Percentiles rank a stretch among this genome's conserved stretches.
Evolutionary conservation across 2,329 filamentous ascomycete genomes (phyloP).

Genomic region (Fusarium sp.): DNA sequence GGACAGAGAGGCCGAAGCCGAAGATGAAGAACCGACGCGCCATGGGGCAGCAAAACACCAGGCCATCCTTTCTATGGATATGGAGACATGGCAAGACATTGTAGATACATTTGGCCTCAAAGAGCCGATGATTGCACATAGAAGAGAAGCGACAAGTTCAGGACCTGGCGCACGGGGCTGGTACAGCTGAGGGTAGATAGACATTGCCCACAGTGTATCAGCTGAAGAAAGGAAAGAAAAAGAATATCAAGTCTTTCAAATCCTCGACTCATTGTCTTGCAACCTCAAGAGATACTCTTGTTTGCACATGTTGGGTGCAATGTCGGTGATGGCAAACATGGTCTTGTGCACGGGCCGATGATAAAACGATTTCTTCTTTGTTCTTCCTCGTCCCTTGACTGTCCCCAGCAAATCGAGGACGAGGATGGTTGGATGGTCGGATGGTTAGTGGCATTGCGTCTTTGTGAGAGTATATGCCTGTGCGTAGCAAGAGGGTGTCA

Average conservation of each 20-base stretch:
- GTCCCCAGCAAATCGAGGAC: background rate
- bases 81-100: conserved; percentile 83
- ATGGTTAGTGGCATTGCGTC: conserved; percentile 6
- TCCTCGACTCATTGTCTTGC: conserved; percentile 20
- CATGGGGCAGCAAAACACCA: conserved; percentile 79
- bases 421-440: background rate
- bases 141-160: conserved; percentile 68
- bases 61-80: conserved; percentile 89
- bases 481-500: conserved; percentile 8
- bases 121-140: conserved; percentile 87
- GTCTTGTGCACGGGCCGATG: conserved; percentile 14
- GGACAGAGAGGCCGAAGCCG: conserved; percentile 59
- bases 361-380: conserved; percentile 24
- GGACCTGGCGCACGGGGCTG: conserved; percentile 72
- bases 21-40: conserved; percentile 60
- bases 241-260: conserved; percentile 4
- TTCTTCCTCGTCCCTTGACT: conserved; percentile 11
- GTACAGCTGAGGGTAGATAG: conserved; percentile 66
- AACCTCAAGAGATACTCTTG: conserved; percentile 10
- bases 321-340: conserved; percentile 23
- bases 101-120: conserved; percentile 81
- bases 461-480: conserved; percentile 16
- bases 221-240: conserved; percentile 13
- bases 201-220: background rate
- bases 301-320: conserved; percentile 6